A percentile compares a stretch with the other conserved stretches of the same genome.
Conservation (phyloP, 306 rosid genomes). For the Mimosa pudica region DNA sequence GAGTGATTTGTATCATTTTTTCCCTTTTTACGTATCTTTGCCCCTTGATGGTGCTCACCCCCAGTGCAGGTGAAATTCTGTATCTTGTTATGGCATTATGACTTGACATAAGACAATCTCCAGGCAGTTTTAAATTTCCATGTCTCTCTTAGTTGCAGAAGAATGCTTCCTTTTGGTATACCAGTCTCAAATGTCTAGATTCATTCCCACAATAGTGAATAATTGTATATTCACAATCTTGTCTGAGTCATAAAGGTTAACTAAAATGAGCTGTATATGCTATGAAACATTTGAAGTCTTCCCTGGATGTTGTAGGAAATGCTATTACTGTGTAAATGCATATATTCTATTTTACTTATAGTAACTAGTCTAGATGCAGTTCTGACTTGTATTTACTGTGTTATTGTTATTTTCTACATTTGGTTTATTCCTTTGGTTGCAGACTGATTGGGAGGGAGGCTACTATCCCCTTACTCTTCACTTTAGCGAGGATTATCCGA, state of each 20-base stretch:
- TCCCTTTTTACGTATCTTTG: not conserved
- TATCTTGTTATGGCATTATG: not conserved
- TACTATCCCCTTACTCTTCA: constrained; percentile 28
- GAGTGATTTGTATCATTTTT: not conserved
- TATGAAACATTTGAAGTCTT: not conserved
- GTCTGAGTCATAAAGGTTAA: not conserved
- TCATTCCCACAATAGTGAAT: not conserved
- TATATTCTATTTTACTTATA: not conserved
- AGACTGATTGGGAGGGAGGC: constrained; percentile 41
- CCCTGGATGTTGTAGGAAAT: not conserved
- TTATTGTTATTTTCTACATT: not conserved
- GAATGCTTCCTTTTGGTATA: not conserved
- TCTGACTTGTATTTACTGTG: constrained; percentile 1
- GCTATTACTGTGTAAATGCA: not conserved
- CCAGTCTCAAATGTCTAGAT: constrained; percentile 1
- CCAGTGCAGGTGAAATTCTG: not conserved
- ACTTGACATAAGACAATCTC: not conserved
- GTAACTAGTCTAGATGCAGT: not conserved
- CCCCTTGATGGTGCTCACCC: not conserved
- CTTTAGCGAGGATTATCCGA: constrained; percentile 34
- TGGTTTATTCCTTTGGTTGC: constrained; percentile 18
- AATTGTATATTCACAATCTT: not conserved
- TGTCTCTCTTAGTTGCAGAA: not conserved
- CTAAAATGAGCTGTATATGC: not conserved
- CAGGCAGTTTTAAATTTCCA: not conserved